Conservation (phyloP, 139 green algal genomes). For the Chlorella vulgaris region DNA sequence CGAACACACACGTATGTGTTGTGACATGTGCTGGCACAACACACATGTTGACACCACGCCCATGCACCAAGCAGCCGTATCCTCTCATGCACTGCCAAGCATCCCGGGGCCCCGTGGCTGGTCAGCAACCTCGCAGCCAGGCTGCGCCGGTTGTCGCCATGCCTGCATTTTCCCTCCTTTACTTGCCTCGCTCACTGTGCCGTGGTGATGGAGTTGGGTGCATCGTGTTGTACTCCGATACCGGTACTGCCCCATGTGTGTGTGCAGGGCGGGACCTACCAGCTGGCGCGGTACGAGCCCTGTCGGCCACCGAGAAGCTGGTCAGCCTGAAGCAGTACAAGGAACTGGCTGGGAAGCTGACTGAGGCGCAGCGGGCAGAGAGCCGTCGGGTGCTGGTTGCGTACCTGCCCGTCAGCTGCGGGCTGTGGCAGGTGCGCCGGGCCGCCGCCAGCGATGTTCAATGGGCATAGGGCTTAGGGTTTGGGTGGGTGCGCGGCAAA, state of each 20-base stretch:
- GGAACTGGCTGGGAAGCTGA: constrained; percentile 20
- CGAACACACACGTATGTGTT: neutral
- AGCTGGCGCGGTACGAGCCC: constrained; percentile 33
- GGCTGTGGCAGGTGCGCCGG: neutral
- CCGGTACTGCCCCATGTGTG: too few relatives aligned
- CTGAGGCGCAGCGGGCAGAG: constrained; percentile 1
- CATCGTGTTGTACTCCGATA: too few relatives aligned
- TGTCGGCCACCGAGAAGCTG: constrained; percentile 37
- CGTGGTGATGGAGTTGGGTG: too few relatives aligned
- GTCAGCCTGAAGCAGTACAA: constrained; percentile 32
- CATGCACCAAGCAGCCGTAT: too few relatives aligned
- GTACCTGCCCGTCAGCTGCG: constrained; percentile 37
- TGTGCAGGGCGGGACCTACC: constrained; percentile 52
- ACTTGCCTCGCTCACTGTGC: neutral
- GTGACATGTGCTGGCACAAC: too few relatives aligned
- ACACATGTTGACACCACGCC: too few relatives aligned
- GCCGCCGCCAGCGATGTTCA: too few relatives aligned
- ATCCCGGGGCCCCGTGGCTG: too few relatives aligned
- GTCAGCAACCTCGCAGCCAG: too few relatives aligned
- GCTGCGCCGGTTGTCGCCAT: too few relatives aligned
- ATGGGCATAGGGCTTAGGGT: neutral
- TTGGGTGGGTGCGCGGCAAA: too few relatives aligned
- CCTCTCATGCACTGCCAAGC: too few relatives aligned
- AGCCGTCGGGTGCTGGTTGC: constrained; percentile 33
- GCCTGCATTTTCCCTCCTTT: neutral